Evolutionary conservation across 2,329 filamentous ascomycete species (phyloP).

Genomic region (Ophiostoma tasmaniense): DNA sequence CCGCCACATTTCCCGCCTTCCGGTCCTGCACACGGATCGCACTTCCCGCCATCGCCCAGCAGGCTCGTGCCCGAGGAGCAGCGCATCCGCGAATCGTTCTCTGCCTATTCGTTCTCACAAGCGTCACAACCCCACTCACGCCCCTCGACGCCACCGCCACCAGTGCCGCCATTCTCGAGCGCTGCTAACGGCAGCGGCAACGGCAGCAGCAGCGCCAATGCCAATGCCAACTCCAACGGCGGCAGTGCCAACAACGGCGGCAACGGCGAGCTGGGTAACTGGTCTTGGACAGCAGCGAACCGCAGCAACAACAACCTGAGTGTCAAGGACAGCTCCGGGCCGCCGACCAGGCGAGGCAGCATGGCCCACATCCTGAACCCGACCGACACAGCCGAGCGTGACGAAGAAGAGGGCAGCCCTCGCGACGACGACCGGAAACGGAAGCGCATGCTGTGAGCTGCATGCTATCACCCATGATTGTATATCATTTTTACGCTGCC

Average conservation of each 20-base stretch:
- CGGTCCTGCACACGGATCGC: conserved; percentile 25
- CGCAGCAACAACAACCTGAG: conserved; percentile 37
- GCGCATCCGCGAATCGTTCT: conserved; percentile 48
- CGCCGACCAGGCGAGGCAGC: conserved; percentile 49
- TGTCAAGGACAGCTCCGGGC: conserved; percentile 47
- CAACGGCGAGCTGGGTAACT: conserved; percentile 37
- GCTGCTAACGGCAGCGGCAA: conserved; percentile 30
- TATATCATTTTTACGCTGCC: background rate
- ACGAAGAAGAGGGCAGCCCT: conserved; percentile 47
- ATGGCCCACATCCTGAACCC: conserved; percentile 58
- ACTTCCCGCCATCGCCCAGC: conserved; percentile 49
- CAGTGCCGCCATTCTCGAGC: conserved; percentile 37
- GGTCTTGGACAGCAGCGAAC: conserved; percentile 47
- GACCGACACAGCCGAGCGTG: conserved; percentile 46
- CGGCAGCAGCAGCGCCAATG: conserved; percentile 27
- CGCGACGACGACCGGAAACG: conserved; percentile 53
- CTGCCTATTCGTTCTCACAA: conserved; percentile 43
- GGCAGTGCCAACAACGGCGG: background rate
- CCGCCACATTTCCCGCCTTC: conserved; percentile 31
- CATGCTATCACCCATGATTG: background rate
- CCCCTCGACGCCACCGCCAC: conserved; percentile 45
- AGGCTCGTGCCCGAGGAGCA: conserved; percentile 41
- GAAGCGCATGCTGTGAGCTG: conserved; percentile 44
- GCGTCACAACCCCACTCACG: conserved; percentile 42
- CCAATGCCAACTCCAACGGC: conserved; percentile 23